These are phyloP conservation scores for Pseudocercospora crystallina DNA, from an alignment of 2,329 filamentous ascomycete genomes.

Conservation along the genomic window DNA sequence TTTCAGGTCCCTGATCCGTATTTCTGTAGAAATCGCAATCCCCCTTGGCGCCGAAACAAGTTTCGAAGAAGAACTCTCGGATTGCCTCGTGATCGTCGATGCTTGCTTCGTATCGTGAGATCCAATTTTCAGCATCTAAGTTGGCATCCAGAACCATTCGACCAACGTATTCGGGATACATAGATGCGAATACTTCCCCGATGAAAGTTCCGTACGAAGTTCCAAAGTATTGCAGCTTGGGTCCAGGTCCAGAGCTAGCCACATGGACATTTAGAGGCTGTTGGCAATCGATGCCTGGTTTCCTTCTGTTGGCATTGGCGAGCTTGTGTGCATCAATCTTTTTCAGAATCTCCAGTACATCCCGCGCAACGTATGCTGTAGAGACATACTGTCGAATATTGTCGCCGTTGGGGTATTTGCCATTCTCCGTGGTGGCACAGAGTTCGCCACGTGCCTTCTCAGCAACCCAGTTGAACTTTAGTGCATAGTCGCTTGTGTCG, in stretches of 20 bases:
- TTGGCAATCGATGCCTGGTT: background rate
- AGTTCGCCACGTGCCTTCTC: conserved; percentile 35
- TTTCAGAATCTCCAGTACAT: conserved; percentile 14
- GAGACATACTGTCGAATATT: conserved; percentile 35
- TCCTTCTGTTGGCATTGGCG: background rate
- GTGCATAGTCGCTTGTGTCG: conserved; percentile 19
- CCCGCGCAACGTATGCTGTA: conserved; percentile 25
- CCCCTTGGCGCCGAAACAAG: conserved; percentile 8
- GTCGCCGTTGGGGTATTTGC: conserved; percentile 32
- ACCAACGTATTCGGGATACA: conserved; percentile 12
- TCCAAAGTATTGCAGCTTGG: conserved; percentile 33
- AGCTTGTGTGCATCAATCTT: conserved; percentile 10
- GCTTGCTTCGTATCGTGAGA: conserved; percentile 18
- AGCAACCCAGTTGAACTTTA: conserved; percentile 38
- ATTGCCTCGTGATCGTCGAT: conserved; percentile 19
- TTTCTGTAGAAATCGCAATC: conserved; percentile 19
- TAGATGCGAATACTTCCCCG: conserved; percentile 12
- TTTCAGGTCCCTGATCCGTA: conserved; percentile 13
- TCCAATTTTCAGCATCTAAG: conserved; percentile 34
- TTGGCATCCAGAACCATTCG: conserved; percentile 27
- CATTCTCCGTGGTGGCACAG: conserved; percentile 29
- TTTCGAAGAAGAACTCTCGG: conserved; percentile 11
- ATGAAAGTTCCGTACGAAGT: conserved; percentile 28
- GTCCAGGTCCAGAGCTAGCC: background rate
- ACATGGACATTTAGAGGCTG: background rate